A percentile compares a stretch with the other conserved stretches of the same genome.
Conservation (phyloP, 129 eudicot species). For the Centella asiatica region DNA sequence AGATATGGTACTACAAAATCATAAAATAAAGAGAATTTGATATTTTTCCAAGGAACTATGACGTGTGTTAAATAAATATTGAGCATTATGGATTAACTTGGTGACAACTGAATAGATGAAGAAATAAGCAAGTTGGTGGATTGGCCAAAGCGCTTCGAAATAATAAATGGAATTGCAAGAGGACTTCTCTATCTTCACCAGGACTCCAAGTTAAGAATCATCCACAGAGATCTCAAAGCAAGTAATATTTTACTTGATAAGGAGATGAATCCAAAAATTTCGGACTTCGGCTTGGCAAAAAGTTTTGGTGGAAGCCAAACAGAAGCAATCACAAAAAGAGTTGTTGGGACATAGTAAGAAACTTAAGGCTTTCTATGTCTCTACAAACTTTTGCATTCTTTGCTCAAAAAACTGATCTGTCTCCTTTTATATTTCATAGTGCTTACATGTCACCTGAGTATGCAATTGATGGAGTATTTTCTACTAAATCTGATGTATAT, state of each 20-base stretch:
- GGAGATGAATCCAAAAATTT: conserved; percentile 1
- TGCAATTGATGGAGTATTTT: neutral
- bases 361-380: neutral
- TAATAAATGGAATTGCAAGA: neutral
- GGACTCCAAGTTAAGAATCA: neutral
- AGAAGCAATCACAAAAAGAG: neutral
- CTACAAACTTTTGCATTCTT: neutral
- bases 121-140: neutral
- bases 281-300: conserved; percentile 5
- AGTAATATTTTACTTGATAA: conserved; percentile 2
- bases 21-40: neutral
- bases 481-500: neutral
- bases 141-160: neutral
- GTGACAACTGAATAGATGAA: neutral
- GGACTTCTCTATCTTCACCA: conserved; percentile 4
- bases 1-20: neutral
- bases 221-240: conserved; percentile 1
- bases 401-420: neutral
- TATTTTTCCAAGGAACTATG: neutral
- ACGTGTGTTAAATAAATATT: neutral
- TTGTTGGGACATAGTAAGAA: conserved; percentile 3
- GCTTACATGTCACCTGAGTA: conserved; percentile 9
- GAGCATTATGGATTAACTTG: neutral
- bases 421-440: neutral
- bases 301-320: conserved; percentile 1